Conservation (phyloP, 73 alveolate species). For the Blepharisma stoltei region DNA sequence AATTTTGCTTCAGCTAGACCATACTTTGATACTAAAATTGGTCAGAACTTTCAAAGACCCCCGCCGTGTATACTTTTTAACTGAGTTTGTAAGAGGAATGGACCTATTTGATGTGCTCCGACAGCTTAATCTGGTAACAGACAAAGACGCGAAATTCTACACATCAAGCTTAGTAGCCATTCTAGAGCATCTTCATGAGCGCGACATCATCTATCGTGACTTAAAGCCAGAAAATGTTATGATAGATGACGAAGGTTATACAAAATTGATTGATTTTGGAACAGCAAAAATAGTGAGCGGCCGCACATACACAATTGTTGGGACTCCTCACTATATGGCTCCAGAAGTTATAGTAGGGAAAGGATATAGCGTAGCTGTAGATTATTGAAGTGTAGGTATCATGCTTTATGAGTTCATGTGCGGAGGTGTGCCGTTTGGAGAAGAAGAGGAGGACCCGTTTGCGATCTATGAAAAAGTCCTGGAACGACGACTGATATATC, state of each 20-base stretch:
- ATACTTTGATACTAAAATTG: too few relatives aligned
- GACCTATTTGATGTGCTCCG: too few relatives aligned
- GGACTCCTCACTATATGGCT: slow-evolving; percentile 50
- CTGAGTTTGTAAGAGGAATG: too few relatives aligned
- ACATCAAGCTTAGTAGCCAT: too few relatives aligned
- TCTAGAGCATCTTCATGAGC: slow-evolving; percentile 17
- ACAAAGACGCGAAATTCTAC: too few relatives aligned
- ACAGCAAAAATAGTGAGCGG: slow-evolving; percentile 36
- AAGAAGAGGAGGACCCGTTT: too few relatives aligned
- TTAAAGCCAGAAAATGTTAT: slow-evolving; percentile 42
- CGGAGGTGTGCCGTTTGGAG: neutral
- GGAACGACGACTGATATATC: too few relatives aligned
- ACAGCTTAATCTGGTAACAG: too few relatives aligned
- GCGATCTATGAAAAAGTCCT: too few relatives aligned
- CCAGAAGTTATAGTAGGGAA: slow-evolving; percentile 42
- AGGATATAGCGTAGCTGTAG: slow-evolving; percentile 43
- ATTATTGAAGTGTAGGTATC: slow-evolving; percentile 39
- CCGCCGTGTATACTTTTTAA: too few relatives aligned
- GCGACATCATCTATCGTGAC: slow-evolving; percentile 38
- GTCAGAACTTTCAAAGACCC: too few relatives aligned
- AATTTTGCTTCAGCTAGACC: too few relatives aligned
- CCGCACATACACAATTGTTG: slow-evolving; percentile 37
- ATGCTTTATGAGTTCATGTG: slow-evolving; percentile 45
- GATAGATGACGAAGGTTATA: slow-evolving; percentile 41
- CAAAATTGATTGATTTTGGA: slow-evolving; percentile 46